Percentiles rank a stretch among this genome's conserved stretches.
These are phyloP conservation scores for Massariosphaeria phaeospora DNA, from an alignment of 495 filamentous ascomycete species.

Conservation along the genomic window DNA sequence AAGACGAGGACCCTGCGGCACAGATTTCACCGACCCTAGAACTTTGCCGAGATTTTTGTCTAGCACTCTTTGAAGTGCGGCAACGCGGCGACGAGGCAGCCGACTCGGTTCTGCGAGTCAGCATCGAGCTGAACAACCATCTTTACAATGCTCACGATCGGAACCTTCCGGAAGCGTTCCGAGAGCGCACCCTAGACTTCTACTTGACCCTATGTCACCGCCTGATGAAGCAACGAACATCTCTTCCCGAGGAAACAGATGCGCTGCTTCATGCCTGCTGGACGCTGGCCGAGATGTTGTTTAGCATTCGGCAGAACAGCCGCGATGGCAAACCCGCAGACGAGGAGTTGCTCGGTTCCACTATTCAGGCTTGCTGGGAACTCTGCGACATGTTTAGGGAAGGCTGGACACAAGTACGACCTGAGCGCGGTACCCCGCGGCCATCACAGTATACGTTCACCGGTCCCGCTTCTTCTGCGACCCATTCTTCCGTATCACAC, in stretches of 20 bases:
- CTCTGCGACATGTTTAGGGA: conserved; percentile 90
- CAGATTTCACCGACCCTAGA: conserved; percentile 75
- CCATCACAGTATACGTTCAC: conserved; percentile 72
- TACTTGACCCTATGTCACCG: conserved; percentile 90
- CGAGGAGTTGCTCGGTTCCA: conserved; percentile 77
- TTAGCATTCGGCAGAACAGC: conserved; percentile 80
- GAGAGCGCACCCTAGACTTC: conserved; percentile 85
- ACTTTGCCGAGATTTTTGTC: conserved; percentile 86
- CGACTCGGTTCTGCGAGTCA: conserved; percentile 82
- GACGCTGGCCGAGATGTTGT: conserved; percentile 88
- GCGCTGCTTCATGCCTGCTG: conserved; percentile 80
- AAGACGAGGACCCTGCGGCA: conserved; percentile 65
- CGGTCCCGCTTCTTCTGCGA: conserved; percentile 13
- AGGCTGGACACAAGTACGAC: conserved; percentile 85
- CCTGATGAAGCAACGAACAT: conserved; percentile 84
- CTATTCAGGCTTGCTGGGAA: conserved; percentile 91
- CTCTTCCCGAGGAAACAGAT: conserved; percentile 72
- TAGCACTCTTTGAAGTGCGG: conserved; percentile 79
- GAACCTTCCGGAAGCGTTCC: conserved; percentile 78
- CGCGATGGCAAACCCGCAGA: conserved; percentile 67
- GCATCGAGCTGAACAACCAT: conserved; percentile 93
- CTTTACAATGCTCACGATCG: conserved; percentile 87
- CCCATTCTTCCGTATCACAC: conserved; percentile 12
- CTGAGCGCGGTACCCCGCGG: conserved; percentile 80
- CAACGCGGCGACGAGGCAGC: conserved; percentile 66